These are phyloP conservation scores for Talaromyces sp. DNA, from an alignment of 2,329 filamentous ascomycete species.

Conservation along the genomic window DNA sequence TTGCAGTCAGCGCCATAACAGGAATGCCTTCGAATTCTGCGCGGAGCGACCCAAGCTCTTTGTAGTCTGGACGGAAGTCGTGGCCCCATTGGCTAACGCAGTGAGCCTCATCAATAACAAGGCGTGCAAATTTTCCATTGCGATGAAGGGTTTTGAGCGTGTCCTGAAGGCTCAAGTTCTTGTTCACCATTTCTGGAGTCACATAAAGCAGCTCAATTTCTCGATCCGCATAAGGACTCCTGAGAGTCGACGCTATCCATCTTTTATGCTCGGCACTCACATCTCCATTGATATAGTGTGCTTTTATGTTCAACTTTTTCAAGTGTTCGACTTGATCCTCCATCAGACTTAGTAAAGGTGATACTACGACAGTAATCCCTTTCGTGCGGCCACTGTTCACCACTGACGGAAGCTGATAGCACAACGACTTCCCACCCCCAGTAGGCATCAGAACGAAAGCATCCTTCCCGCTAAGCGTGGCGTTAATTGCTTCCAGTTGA, in stretches of 20 bases:
- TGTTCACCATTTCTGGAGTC: slow-evolving; percentile 93
- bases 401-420: slow-evolving; percentile 90
- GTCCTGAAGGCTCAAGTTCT: slow-evolving; percentile 65
- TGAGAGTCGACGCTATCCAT: slow-evolving; percentile 62
- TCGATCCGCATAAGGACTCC: slow-evolving; percentile 63
- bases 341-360: slow-evolving; percentile 91
- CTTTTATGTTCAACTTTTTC: slow-evolving; percentile 68
- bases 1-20: slow-evolving; percentile 91
- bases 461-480: slow-evolving; percentile 80
- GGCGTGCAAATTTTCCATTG: slow-evolving; percentile 70
- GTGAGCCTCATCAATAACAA: slow-evolving; percentile 98
- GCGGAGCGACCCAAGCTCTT: slow-evolving; percentile 72
- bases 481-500: slow-evolving; percentile 93
- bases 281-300: slow-evolving; percentile 77
- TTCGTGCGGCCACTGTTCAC: slow-evolving; percentile 71
- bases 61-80: slow-evolving; percentile 96
- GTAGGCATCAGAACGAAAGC: slow-evolving; percentile 97
- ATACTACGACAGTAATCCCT: slow-evolving; percentile 92
- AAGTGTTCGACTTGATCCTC: slow-evolving; percentile 91
- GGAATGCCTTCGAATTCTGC: slow-evolving; percentile 71
- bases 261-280: slow-evolving; percentile 59
- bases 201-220: slow-evolving; percentile 86
- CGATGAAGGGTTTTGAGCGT: slow-evolving; percentile 65
- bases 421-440: slow-evolving; percentile 92
- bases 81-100: slow-evolving; percentile 99